Conservation (phyloP, 805 yeast genomes). For the Candida awuae region DNA sequence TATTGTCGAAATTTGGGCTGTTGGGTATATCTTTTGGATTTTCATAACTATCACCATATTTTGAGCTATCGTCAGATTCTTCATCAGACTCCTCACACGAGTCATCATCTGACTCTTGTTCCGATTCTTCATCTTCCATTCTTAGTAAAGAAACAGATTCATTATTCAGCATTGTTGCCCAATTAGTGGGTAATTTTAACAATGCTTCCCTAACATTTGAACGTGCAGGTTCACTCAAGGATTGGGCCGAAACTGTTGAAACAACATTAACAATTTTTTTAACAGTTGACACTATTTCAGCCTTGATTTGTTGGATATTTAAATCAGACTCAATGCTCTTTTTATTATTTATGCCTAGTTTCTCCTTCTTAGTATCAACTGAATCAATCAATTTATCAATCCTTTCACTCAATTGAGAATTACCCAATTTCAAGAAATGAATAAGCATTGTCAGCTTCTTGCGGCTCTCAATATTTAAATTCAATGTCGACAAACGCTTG, state of each 20-base stretch:
- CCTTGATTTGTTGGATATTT: slow-evolving; percentile 45
- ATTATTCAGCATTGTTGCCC: slow-evolving; percentile 39
- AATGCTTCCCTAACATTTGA: slow-evolving; percentile 73
- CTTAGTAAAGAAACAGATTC: slow-evolving; percentile 9
- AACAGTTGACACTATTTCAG: slow-evolving; percentile 82
- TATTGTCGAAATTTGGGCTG: slow-evolving; percentile 11
- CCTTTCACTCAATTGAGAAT: slow-evolving; percentile 61
- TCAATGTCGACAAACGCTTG: slow-evolving; percentile 28
- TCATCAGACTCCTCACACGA: slow-evolving; percentile 16
- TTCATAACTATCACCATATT: slow-evolving; percentile 16
- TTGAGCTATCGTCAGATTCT: slow-evolving; percentile 11
- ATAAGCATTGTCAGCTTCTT: slow-evolving; percentile 70
- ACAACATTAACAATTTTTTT: slow-evolving; percentile 81
- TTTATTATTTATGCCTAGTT: slow-evolving; percentile 7
- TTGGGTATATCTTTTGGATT: slow-evolving; percentile 15
- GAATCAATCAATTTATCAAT: slow-evolving; percentile 42
- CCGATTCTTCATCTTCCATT: slow-evolving; percentile 14
- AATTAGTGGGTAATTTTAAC: slow-evolving; percentile 62
- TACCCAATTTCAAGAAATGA: slow-evolving; percentile 73
- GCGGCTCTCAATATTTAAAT: slow-evolving; percentile 53
- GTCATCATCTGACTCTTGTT: slow-evolving; percentile 15
- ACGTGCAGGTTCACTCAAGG: slow-evolving; percentile 72
- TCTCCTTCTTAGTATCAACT: slow-evolving; percentile 22
- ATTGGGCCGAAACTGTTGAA: slow-evolving; percentile 73
- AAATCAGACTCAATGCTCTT: slow-evolving; percentile 14